Evolutionary conservation across 2,329 filamentous ascomycete species (phyloP), one percentile per base, ranked within the genome.

Genomic region (Gnomoniopsis sp.): DNA sequence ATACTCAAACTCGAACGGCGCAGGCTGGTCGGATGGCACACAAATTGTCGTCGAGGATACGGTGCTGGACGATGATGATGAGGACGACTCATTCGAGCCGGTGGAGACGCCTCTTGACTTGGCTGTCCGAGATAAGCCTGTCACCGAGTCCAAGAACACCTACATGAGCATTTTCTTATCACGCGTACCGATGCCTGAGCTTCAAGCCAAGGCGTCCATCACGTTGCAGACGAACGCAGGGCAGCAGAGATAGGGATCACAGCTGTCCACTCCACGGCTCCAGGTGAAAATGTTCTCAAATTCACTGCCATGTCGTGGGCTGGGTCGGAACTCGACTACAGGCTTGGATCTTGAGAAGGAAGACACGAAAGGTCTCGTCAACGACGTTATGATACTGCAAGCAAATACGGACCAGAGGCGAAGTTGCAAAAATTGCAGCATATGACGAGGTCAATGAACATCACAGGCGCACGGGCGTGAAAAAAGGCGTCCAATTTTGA

Each of bases 161-260:
- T 78, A 84, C 44, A 74, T 90, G 77, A 83, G 80, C 61, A 73
- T 88, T 22, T 86, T 88, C 63, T 69, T 90, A 17, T 84, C 85
- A 0, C 70, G 74, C 26, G 71, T 71, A 15, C 72, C 81, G 14
- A 71, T 90, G 36, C 78, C 80, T 19, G 82, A 85, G 63, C 69
- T 90, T 50, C 82, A 76, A 62, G 74, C 68, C 33, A 76, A 74
- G 46, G 73, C 72, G 23, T 80, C 76, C 36, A 68, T 80, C 3
- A 79, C 77, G 1, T 65, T 77, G 30, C 83, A 84, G 67, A 75
- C 76, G 2, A 80, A 77, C 61, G 68, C 71, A 22, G 64, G 65
- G 38, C 30, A 59, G 6, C 63, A 4, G 26, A 30, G 4, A 30
- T 30, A 30, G 26, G 26, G 26, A 30, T 4, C 26, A 30, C 26